These are phyloP conservation scores for Didymella glomerata DNA, from an alignment of 2,329 filamentous ascomycete genomes.

Conservation along the genomic window DNA sequence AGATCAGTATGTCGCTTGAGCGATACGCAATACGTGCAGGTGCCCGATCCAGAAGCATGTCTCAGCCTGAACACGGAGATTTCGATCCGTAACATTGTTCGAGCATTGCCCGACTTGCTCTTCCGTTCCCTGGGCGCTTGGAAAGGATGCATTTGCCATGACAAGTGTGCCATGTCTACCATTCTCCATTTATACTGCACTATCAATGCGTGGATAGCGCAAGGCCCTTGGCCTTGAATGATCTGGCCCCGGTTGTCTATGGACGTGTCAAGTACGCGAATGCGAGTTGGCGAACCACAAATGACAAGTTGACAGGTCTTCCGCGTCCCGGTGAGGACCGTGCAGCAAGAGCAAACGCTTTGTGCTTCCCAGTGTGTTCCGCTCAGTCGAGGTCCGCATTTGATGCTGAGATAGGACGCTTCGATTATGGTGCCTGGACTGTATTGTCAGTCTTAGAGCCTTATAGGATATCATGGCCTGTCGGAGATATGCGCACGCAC, in stretches of 20 bases:
- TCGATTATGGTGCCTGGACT: not conserved
- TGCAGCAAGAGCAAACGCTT: not conserved
- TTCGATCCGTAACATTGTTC: not conserved
- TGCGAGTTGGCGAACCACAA: conserved; percentile 2
- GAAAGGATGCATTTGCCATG: not conserved
- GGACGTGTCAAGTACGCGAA: conserved; percentile 2
- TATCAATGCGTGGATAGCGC: not conserved
- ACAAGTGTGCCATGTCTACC: not conserved
- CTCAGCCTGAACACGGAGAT: not conserved
- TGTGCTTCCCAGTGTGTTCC: not conserved
- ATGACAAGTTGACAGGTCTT: conserved; percentile 9
- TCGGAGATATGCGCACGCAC: not conserved
- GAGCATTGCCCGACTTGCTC: not conserved
- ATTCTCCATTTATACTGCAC: not conserved
- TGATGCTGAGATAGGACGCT: not conserved
- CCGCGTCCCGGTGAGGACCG: conserved; percentile 11
- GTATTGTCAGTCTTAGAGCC: not conserved
- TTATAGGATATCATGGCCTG: not conserved
- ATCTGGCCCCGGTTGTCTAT: not conserved
- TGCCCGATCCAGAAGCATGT: not conserved
- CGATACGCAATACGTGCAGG: not conserved
- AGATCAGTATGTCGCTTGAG: not conserved
- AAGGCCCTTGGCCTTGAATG: too few relatives aligned
- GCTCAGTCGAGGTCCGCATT: not conserved
- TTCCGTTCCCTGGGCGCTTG: not conserved